These are phyloP conservation scores for Petunia secreta DNA, from an alignment of 257 asterid genomes.

Conservation along the genomic window DNA sequence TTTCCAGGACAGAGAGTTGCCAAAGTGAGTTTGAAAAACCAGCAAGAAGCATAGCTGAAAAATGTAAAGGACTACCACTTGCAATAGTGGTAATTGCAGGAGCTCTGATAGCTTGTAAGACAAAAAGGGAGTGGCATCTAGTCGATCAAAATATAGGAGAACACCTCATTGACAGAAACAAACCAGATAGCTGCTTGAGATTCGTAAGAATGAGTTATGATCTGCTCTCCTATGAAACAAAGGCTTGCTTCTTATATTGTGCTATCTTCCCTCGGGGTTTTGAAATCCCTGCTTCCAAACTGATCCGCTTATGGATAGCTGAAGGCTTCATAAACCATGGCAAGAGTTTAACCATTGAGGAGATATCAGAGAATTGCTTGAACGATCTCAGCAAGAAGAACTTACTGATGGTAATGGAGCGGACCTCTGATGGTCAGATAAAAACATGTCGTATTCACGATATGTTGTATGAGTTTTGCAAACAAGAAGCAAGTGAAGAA, in stretches of 20 bases:
- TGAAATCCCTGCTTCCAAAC: slow-evolving; percentile 32
- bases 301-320: slow-evolving; percentile 37
- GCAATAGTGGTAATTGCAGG: slow-evolving; percentile 43
- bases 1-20: neutral
- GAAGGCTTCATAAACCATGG: slow-evolving; percentile 40
- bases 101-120: too few relatives aligned
- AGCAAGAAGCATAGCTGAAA: neutral
- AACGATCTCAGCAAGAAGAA: slow-evolving; percentile 27
- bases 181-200: neutral
- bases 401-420: slow-evolving; percentile 24
- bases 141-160: too few relatives aligned
- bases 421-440: slow-evolving; percentile 5
- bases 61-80: slow-evolving; percentile 29
- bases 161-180: too few relatives aligned
- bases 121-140: too few relatives aligned
- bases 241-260: slow-evolving; percentile 36
- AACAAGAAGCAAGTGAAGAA: too few relatives aligned
- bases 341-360: slow-evolving; percentile 35
- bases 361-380: slow-evolving; percentile 27
- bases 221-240: slow-evolving; percentile 34
- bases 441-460: slow-evolving; percentile 41
- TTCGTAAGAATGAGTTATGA: slow-evolving; percentile 36
- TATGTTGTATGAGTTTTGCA: too few relatives aligned
- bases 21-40: neutral
- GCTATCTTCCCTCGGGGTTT: slow-evolving; percentile 37